A percentile compares a stretch with the other conserved stretches of the same genome.
Conservation (phyloP, 495 filamentous ascomycete genomes). For the Daldinia grandis region DNA sequence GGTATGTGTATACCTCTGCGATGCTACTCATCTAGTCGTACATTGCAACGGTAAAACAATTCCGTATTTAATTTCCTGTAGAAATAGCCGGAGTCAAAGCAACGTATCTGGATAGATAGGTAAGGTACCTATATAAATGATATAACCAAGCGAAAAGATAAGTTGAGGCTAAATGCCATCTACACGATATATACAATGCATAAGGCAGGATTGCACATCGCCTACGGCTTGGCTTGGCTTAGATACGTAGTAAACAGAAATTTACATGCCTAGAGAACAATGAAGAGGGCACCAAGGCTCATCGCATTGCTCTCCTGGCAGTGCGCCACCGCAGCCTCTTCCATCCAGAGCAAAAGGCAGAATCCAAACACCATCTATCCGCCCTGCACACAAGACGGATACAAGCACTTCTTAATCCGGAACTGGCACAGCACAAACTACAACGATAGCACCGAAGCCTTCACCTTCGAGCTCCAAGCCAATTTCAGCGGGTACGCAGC, state of each 20-base stretch:
- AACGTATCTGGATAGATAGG: not conserved
- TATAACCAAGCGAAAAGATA: not conserved
- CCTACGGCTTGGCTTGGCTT: not conserved
- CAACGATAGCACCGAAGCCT: slow-evolving; percentile 17
- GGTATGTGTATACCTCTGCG: too few species aligned
- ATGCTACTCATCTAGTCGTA: not conserved
- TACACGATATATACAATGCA: not conserved
- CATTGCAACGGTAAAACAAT: not conserved
- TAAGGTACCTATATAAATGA: too few species aligned
- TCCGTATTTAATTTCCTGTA: not conserved
- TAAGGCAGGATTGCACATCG: not conserved
- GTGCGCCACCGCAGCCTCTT: not conserved
- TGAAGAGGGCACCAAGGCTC: slow-evolving; percentile 3
- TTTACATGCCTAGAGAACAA: not conserved
- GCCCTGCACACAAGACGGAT: slow-evolving; percentile 14
- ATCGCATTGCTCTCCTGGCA: slow-evolving; percentile 6
- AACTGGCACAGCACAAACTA: slow-evolving; percentile 23
- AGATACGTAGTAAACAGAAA: not conserved
- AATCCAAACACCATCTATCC: not conserved
- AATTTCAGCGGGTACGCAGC: slow-evolving; percentile 25
- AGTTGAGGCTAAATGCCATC: not conserved
- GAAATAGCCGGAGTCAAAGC: not conserved
- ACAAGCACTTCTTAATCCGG: slow-evolving; percentile 21
- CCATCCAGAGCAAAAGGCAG: not conserved
- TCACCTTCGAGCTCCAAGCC: slow-evolving; percentile 16